phyloP scores from a whole-genome alignment of 164 flowering plant genomes.

The Cinnamomum chago region DNA sequence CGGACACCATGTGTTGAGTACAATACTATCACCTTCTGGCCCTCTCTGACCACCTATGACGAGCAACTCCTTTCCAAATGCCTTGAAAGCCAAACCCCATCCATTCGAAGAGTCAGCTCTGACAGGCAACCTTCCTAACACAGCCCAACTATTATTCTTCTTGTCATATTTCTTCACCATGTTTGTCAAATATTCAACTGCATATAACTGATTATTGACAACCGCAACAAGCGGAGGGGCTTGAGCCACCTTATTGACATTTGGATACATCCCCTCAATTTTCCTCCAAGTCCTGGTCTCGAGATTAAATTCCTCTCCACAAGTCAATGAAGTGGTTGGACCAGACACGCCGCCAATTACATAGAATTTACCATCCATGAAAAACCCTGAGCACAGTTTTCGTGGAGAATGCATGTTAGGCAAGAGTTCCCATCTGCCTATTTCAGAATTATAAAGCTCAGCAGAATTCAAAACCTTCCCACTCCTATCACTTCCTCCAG shows the following conservation, averaged over 20 bases:
- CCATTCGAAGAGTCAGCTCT: conserved; percentile 34
- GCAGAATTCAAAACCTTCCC: conserved; percentile 28
- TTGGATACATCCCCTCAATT: conserved; percentile 30
- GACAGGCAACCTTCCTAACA: conserved; percentile 33
- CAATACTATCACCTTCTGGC: conserved; percentile 25
- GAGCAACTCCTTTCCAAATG: conserved; percentile 31
- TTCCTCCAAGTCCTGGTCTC: conserved; percentile 32
- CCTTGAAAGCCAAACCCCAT: conserved; percentile 44
- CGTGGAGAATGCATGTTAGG: conserved; percentile 35
- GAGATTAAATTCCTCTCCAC: conserved; percentile 37
- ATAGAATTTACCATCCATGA: conserved; percentile 41
- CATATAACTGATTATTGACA: conserved; percentile 35
- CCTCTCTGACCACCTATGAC: conserved; percentile 39
- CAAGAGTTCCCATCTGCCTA: conserved; percentile 24
- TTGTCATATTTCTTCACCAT: conserved; percentile 38
- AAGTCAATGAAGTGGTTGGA: conserved; percentile 20
- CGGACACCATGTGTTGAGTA: conserved; percentile 38
- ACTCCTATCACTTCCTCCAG: conserved; percentile 33
- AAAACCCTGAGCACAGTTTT: conserved; percentile 34
- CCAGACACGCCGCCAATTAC: conserved; percentile 29
- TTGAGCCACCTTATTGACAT: conserved; percentile 11
- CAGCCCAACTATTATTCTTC: conserved; percentile 25
- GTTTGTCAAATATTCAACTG: conserved; percentile 34
- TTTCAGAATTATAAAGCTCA: conserved; percentile 34
- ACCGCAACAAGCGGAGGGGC: conserved; percentile 40